These are phyloP conservation scores for Globisporangium yorkense DNA, from an alignment of 352 stramenopile species.

Conservation along the genomic window DNA sequence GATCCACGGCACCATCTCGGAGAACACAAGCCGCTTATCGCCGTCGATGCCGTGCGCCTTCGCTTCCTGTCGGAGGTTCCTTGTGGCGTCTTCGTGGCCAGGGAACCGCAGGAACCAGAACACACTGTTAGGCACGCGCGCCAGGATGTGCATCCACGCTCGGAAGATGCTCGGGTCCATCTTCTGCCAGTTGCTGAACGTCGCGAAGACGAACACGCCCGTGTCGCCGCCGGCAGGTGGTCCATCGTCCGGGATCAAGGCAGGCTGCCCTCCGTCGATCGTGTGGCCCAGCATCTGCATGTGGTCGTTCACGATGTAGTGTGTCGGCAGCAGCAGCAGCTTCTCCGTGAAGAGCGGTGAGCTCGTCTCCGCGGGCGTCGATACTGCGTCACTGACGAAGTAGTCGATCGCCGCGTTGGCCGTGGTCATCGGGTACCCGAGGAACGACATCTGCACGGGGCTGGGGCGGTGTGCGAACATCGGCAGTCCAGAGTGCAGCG, in stretches of 20 bases:
- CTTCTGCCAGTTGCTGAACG: constrained; percentile 88
- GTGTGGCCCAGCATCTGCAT: constrained; percentile 68
- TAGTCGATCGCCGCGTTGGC: constrained; percentile 56
- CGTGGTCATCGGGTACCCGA: constrained; percentile 77
- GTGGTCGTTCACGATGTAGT: constrained; percentile 85
- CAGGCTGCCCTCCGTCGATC: constrained; percentile 19
- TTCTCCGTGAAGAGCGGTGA: constrained; percentile 58
- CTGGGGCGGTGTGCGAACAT: constrained; percentile 61
- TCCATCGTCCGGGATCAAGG: constrained; percentile 13
- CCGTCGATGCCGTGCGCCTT: constrained; percentile 45
- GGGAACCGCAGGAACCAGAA: constrained; percentile 73
- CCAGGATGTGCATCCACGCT: constrained; percentile 77
- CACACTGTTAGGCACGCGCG: constrained; percentile 54
- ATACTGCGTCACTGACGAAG: constrained; percentile 55
- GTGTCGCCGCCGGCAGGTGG: constrained; percentile 2
- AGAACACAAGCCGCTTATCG: constrained; percentile 49
- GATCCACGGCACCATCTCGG: constrained; percentile 58
- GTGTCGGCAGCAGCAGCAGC: constrained; percentile 55
- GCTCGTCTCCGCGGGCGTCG: constrained; percentile 36
- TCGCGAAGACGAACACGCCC: constrained; percentile 61
- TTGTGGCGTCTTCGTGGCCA: constrained; percentile 36
- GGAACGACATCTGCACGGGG: constrained; percentile 64
- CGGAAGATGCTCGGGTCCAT: constrained; percentile 70
- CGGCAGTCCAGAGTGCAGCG: constrained; percentile 58
- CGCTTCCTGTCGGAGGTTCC: constrained; percentile 46